Conservation (phyloP, 768 basidiomycete genomes). For the Fomitopsis serialis region DNA sequence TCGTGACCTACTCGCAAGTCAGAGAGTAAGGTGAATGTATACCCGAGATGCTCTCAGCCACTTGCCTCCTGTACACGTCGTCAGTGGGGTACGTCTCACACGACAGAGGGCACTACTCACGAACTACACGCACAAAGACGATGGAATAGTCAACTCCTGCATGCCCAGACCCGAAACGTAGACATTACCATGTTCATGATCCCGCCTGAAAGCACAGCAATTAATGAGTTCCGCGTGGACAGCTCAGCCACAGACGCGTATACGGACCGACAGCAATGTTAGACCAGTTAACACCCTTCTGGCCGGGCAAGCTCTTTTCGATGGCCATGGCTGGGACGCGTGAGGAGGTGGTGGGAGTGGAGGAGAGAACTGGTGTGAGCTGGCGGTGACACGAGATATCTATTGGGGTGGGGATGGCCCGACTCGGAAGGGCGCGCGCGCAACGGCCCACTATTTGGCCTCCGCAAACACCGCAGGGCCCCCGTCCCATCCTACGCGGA, state of each 20-base stretch:
- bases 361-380: constrained; percentile 10
- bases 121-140: constrained; percentile 21
- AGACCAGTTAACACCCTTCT: constrained; percentile 90
- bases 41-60: constrained; percentile 11
- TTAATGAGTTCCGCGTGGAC: constrained; percentile 19
- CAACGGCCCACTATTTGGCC: constrained; percentile 16
- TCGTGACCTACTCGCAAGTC: constrained; percentile 68
- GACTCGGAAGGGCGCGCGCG: not conserved
- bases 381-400: constrained; percentile 13
- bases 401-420: constrained; percentile 12
- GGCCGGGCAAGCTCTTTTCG: constrained; percentile 72
- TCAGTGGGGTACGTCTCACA: constrained; percentile 20
- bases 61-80: constrained; percentile 60
- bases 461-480: constrained; percentile 12
- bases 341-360: constrained; percentile 12
- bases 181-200: constrained; percentile 94
- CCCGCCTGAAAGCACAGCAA: constrained; percentile 50
- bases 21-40: not conserved
- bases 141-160: constrained; percentile 1
- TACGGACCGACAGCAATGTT: constrained; percentile 89
- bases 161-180: constrained; percentile 4
- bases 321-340: constrained; percentile 56
- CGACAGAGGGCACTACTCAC: constrained; percentile 20
- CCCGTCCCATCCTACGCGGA: constrained; percentile 2
- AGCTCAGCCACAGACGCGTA: constrained; percentile 14